Evolutionary conservation across 2,329 filamentous ascomycete genomes (phyloP), one percentile per base, ranked within the genome.

Genomic region (Blastomyces gilchristii): DNA sequence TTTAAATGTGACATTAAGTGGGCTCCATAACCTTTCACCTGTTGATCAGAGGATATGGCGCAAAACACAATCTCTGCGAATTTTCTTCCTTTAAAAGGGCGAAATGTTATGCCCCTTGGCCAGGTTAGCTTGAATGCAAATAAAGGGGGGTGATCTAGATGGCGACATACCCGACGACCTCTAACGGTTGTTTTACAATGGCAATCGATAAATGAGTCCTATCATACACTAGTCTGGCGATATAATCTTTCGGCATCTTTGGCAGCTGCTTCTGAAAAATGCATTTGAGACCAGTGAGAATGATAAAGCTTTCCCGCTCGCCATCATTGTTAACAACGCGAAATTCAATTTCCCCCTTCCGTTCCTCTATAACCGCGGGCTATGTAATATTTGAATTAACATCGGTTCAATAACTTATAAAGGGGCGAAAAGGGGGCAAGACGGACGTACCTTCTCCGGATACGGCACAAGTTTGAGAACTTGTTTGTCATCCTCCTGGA

Each of bases 51-150:
- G 62, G 90, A 95, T 70, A 99, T 96, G 68, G 94, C 94, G 75
- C 93, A 99, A 73, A 99, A 99, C 63, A 99, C 94, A 70, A 99
- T 99, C 78, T 99, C 94, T 67, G 94, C 94, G 72, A 99, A 99
- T 69, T 89, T 85, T 62, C 93, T 89, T 62, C 88, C 87, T 72
- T 92, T 91, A 78, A 99, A 99, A 0, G 92, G 92, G 16, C 93
- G 87, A 76, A 96, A 99, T 28, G 94, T 97, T 72, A 99, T 97
- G 64, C 94, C 94, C 66, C 92, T 93, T 53, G 18, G 8, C 58
- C 16, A 14, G n/a, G 53, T 71, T 58, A 69, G 68, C 65, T 61
- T 37, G 47, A 43, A 45, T 12, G 39, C 18, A 18, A 6, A 16
- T 63, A 2, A 22, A 39, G 59, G 60, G 53, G 37, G 9, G 28